These are phyloP conservation scores for Colletotrichum tropicicola DNA, from an alignment of 2,329 filamentous ascomycete species.

Conservation along the genomic window DNA sequence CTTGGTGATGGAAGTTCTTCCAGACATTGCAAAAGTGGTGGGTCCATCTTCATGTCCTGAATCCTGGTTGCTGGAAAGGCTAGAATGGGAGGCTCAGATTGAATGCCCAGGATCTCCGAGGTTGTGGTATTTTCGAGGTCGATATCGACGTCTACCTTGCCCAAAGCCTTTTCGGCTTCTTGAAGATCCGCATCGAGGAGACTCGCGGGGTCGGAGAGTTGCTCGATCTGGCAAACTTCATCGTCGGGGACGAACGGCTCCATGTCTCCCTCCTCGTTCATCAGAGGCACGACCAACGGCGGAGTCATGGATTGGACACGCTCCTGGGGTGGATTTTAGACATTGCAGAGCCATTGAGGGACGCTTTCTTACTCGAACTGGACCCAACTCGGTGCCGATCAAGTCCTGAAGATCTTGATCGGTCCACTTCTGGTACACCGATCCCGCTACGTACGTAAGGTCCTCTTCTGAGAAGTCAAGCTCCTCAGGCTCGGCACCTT, in stretches of 20 bases:
- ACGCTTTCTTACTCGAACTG: neutral
- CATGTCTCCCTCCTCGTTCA: constrained; percentile 17
- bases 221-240: constrained; percentile 35
- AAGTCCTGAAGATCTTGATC: neutral
- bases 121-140: neutral
- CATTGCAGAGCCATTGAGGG: neutral
- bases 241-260: constrained; percentile 34
- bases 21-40: too few relatives aligned
- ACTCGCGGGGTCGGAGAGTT: constrained; percentile 41
- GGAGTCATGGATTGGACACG: constrained; percentile 4
- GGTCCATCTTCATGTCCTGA: too few relatives aligned
- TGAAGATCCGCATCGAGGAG: constrained; percentile 22
- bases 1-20: too few relatives aligned
- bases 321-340: constrained; percentile 18
- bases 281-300: neutral
- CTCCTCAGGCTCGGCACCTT: constrained; percentile 3
- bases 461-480: constrained; percentile 18
- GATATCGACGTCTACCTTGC: neutral
- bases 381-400: constrained; percentile 3
- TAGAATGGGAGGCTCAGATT: too few relatives aligned
- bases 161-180: constrained; percentile 19
- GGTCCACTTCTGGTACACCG: neutral
- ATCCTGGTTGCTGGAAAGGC: too few relatives aligned
- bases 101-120: too few relatives aligned
- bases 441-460: neutral